Evolutionary conservation across 345 rosid genomes (phyloP).

Genomic region (Microthlaspi erraticum): DNA sequence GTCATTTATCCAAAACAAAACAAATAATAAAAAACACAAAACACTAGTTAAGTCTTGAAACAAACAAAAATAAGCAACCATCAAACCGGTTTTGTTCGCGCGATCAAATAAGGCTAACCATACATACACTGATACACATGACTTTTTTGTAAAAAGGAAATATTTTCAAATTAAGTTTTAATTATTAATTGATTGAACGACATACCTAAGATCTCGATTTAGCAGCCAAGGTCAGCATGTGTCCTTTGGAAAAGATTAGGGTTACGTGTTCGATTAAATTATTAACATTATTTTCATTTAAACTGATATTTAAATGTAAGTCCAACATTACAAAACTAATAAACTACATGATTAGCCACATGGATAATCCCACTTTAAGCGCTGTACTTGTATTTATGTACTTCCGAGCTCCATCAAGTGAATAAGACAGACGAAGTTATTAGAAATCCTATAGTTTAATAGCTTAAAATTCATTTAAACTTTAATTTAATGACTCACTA

Average conservation of each 20-base stretch:
- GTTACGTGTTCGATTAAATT: constrained; percentile 39
- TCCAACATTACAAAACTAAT: constrained; percentile 31
- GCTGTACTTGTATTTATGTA: constrained; percentile 50
- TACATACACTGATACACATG: constrained; percentile 23
- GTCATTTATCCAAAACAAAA: too few relatives aligned
- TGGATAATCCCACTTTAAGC: constrained; percentile 47
- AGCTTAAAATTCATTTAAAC: not conserved
- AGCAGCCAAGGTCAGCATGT: constrained; percentile 42
- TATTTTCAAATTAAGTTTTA: not conserved
- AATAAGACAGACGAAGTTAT: constrained; percentile 45
- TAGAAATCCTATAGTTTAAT: constrained; percentile 23
- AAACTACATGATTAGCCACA: constrained; percentile 45
- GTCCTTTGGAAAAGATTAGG: constrained; percentile 44
- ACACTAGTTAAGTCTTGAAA: too few relatives aligned
- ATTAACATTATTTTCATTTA: constrained; percentile 17
- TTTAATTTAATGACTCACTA: constrained; percentile 4
- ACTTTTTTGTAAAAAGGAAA: not conserved
- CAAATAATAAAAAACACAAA: too few relatives aligned
- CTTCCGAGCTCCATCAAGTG: constrained; percentile 44
- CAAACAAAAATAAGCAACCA: not conserved
- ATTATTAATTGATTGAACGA: constrained; percentile 32
- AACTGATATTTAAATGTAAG: constrained; percentile 28
- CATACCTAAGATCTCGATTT: constrained; percentile 47
- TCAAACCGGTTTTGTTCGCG: not conserved
- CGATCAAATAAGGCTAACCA: constrained; percentile 17